phyloP scores from a whole-genome alignment of 305 asterid genomes.

The Fraxinus velutina region DNA sequence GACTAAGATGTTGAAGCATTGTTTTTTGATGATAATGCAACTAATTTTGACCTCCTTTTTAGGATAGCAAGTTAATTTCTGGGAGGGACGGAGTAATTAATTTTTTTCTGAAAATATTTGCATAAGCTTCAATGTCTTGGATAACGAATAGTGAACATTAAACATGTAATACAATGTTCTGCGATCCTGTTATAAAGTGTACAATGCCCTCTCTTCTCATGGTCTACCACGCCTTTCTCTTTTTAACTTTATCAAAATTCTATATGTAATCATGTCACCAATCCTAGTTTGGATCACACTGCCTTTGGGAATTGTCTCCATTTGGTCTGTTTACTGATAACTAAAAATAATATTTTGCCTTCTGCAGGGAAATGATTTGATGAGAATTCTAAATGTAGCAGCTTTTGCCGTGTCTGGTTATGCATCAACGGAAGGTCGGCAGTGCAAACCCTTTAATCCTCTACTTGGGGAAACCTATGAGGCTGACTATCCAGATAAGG shows the following conservation, averaged over 20 bases:
- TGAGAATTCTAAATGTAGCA: slow-evolving; percentile 90
- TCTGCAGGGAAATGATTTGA: slow-evolving; percentile 90
- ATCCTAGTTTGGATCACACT: slow-evolving; percentile 16
- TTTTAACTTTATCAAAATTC: slow-evolving; percentile 15
- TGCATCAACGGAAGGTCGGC: slow-evolving; percentile 96
- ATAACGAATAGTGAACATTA: not conserved
- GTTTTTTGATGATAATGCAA: slow-evolving; percentile 4
- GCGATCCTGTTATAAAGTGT: slow-evolving; percentile 4
- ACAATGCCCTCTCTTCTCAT: slow-evolving; percentile 17
- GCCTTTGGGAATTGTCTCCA: slow-evolving; percentile 15
- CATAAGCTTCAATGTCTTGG: not conserved
- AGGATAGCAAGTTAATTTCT: slow-evolving; percentile 7
- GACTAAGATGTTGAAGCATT: not conserved
- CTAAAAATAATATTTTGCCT: slow-evolving; percentile 22
- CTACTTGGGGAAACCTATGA: slow-evolving; percentile 96
- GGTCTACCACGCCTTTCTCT: slow-evolving; percentile 15
- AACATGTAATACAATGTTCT: slow-evolving; percentile 8
- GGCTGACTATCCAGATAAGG: slow-evolving; percentile 97
- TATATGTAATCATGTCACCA: slow-evolving; percentile 1
- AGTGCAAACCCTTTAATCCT: slow-evolving; percentile 98
- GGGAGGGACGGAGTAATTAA: slow-evolving; percentile 14
- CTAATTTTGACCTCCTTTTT: not conserved
- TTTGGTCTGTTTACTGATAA: slow-evolving; percentile 14
- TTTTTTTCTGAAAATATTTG: not conserved
- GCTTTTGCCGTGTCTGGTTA: slow-evolving; percentile 98